Evolutionary conservation across 2,329 filamentous ascomycete species (phyloP).

Genomic region (Monosporascus ibericus): DNA sequence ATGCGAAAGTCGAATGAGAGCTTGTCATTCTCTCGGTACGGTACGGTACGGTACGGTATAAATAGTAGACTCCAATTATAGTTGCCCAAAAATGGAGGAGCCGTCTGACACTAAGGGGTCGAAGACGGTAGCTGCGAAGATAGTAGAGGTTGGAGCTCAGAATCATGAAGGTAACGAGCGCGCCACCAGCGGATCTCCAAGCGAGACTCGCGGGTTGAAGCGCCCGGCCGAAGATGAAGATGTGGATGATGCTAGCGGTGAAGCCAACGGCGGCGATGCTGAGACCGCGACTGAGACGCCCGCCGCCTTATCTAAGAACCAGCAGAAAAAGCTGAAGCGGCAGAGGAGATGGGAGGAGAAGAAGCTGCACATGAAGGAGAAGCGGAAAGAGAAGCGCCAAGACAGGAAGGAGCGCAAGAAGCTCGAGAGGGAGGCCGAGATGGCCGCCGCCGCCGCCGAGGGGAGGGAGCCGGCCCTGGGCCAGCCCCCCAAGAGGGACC

Average conservation of each 20-base stretch:
- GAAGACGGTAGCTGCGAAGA: conserved; percentile 4
- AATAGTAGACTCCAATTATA: not conserved
- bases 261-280: conserved; percentile 63
- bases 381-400: conserved; percentile 51
- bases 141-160: conserved; percentile 6
- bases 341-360: conserved; percentile 71
- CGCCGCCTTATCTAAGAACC: conserved; percentile 70
- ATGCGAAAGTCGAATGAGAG: no score
- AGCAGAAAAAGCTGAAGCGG: conserved; percentile 71
- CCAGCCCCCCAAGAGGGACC: conserved; percentile 28
- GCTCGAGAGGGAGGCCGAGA: conserved; percentile 41
- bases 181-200: not conserved
- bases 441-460: conserved; percentile 36
- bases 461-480: conserved; percentile 35
- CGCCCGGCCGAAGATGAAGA: conserved; percentile 34
- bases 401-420: conserved; percentile 42
- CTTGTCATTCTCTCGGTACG: no score
- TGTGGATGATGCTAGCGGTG: conserved; percentile 20
- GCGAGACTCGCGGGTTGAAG: conserved; percentile 14
- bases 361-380: conserved; percentile 41
- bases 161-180: conserved; percentile 3
- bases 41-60: no score
- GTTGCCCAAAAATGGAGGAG: not conserved
- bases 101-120: not conserved
- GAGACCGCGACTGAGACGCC: conserved; percentile 28